These are phyloP conservation scores for Alloteropsis semialata DNA, from an alignment of 176 grass and related monocot species.

Conservation along the genomic window DNA sequence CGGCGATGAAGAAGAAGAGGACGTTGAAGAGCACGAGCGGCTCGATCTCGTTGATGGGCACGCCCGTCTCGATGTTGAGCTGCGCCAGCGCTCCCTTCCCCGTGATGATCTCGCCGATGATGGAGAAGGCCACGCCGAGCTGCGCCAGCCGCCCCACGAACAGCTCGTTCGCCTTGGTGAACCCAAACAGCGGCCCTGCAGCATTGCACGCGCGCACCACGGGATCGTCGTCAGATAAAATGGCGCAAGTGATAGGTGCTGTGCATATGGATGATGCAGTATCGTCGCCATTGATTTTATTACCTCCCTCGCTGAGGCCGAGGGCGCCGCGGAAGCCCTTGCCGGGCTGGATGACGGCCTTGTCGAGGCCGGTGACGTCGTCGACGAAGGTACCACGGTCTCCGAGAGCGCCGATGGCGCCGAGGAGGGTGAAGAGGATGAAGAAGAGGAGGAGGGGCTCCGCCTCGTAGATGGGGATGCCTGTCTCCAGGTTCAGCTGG, in stretches of 20 bases:
- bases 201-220: background rate
- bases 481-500: conserved; percentile 93
- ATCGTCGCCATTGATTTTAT: background rate
- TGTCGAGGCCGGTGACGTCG: conserved; percentile 65
- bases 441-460: conserved; percentile 99
- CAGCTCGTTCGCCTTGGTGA: conserved; percentile 70
- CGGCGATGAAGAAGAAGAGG: conserved; percentile 69
- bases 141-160: conserved; percentile 64
- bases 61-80: conserved; percentile 70
- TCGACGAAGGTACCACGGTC: conserved; percentile 88
- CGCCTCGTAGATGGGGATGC: conserved; percentile 97
- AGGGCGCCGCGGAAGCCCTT: conserved; percentile 79
- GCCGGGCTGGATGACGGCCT: conserved; percentile 81
- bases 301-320: conserved; percentile 88
- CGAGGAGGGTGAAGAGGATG: conserved; percentile 99
- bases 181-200: conserved; percentile 54
- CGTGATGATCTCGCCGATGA: conserved; percentile 70
- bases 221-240: background rate
- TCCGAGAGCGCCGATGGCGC: conserved; percentile 93
- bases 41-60: conserved; percentile 66
- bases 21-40: conserved; percentile 66
- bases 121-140: conserved; percentile 71
- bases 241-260: background rate
- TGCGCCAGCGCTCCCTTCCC: conserved; percentile 71
- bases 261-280: background rate